Conservation (phyloP, 768 basidiomycete species). For the Boletales sp. region DNA sequence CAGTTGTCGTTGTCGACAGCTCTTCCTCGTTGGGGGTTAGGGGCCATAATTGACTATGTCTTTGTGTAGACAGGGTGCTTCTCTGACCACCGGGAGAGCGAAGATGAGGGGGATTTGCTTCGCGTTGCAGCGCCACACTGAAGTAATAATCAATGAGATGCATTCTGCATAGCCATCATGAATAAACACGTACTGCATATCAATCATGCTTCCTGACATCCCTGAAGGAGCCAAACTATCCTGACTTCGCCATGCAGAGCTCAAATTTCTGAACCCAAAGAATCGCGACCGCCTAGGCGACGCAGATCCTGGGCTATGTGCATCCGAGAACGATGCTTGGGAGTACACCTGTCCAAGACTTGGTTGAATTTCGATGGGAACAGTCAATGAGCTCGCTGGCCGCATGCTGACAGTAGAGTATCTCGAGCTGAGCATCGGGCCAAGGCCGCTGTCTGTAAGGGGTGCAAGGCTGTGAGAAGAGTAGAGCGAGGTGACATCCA, state of each 20-base stretch:
- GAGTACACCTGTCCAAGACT: constrained; percentile 68
- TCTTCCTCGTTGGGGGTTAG: constrained; percentile 34
- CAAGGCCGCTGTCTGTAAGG: constrained; percentile 55
- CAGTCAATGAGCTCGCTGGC: constrained; percentile 60
- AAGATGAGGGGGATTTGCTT: constrained; percentile 36
- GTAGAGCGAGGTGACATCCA: constrained; percentile 71
- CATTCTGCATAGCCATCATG: neutral
- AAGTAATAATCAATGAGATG: constrained; percentile 8
- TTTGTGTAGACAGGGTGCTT: constrained; percentile 31
- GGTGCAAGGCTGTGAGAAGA: constrained; percentile 57
- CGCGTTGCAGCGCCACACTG: constrained; percentile 78
- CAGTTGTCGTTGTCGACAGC: constrained; percentile 20
- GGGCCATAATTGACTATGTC: constrained; percentile 55
- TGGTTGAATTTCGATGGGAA: constrained; percentile 52
- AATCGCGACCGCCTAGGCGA: constrained; percentile 72
- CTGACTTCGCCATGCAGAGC: constrained; percentile 71
- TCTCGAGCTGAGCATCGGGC: constrained; percentile 54
- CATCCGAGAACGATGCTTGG: constrained; percentile 77
- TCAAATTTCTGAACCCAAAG: constrained; percentile 72
- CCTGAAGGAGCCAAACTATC: constrained; percentile 81
- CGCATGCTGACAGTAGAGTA: constrained; percentile 55
- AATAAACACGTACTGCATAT: constrained; percentile 78
- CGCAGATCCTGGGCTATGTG: constrained; percentile 65
- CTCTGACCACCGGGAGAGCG: constrained; percentile 34
- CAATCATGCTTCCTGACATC: constrained; percentile 83